phyloP scores from a whole-genome alignment of 2,329 filamentous ascomycete species.

The Aspergillus tubingensis region DNA sequence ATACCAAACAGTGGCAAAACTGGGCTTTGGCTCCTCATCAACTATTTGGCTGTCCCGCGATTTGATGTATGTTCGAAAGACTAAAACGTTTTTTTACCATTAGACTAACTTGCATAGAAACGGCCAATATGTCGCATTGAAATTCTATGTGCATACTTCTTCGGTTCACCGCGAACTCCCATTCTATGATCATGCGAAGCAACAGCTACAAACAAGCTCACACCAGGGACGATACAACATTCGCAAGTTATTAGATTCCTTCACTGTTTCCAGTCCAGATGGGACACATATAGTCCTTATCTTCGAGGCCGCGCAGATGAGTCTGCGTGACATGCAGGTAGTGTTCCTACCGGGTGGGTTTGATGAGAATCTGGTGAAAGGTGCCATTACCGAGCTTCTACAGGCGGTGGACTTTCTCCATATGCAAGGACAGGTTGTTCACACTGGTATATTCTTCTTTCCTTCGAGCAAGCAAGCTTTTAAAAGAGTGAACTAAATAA shows the following conservation, averaged over 20 bases:
- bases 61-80: conserved; percentile 17
- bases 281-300: conserved; percentile 33
- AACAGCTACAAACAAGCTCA: conserved; percentile 19
- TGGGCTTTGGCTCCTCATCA: conserved; percentile 33
- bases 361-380: conserved; percentile 23
- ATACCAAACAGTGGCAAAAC: conserved; percentile 32
- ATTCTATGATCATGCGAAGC: conserved; percentile 28
- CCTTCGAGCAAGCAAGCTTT: neutral
- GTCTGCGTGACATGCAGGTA: conserved; percentile 24
- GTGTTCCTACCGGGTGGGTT: conserved; percentile 24
- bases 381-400: conserved; percentile 29
- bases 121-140: conserved; percentile 26
- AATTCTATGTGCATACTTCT: conserved; percentile 27
- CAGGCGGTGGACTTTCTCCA: conserved; percentile 35
- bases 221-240: conserved; percentile 29
- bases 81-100: neutral
- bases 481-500: neutral
- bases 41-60: conserved; percentile 34
- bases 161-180: conserved; percentile 29
- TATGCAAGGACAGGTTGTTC: conserved; percentile 27
- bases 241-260: conserved; percentile 34
- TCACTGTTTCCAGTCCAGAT: conserved; percentile 30
- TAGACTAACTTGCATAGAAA: conserved; percentile 18
- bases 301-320: conserved; percentile 32
- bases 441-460: conserved; percentile 28